phyloP scores from a whole-genome alignment of 2,329 filamentous ascomycete genomes.

The Dactylellina parvicollis region DNA sequence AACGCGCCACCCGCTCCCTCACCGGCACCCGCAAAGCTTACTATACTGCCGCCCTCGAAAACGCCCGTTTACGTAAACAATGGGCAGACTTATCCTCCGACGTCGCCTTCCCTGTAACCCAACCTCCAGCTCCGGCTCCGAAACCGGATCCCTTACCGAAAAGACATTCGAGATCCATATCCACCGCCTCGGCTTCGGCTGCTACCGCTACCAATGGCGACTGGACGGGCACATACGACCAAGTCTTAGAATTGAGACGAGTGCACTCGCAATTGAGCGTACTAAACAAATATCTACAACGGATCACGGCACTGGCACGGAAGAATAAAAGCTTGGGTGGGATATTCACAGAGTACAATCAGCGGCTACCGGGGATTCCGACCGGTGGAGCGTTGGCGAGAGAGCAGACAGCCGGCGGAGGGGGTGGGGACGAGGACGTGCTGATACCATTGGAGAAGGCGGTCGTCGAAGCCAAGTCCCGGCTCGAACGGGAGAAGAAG shows the following conservation, averaged over 20 bases:
- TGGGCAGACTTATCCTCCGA: conserved; percentile 44
- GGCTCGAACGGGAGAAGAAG: conserved; percentile 42
- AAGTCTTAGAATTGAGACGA: conserved; percentile 37
- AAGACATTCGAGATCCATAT: conserved; percentile 16
- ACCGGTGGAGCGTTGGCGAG: conserved; percentile 33
- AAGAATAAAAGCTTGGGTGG: conserved; percentile 8
- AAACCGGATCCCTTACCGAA: neutral
- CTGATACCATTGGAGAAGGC: conserved; percentile 46
- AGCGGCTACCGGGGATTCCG: conserved; percentile 23
- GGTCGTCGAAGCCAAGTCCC: conserved; percentile 59
- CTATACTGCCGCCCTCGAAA: conserved; percentile 46
- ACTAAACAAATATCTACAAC: conserved; percentile 44
- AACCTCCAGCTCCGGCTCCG: neutral
- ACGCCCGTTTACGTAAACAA: conserved; percentile 43
- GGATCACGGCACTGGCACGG: conserved; percentile 36
- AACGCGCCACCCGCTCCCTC: conserved; percentile 45
- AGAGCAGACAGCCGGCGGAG: conserved; percentile 5
- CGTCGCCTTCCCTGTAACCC: conserved; percentile 15
- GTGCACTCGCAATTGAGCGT: conserved; percentile 43
- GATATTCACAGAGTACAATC: conserved; percentile 28
- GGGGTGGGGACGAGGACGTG: conserved; percentile 32
- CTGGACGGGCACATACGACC: conserved; percentile 42
- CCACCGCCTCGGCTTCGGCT: neutral
- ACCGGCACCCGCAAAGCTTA: conserved; percentile 51
- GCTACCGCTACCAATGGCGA: conserved; percentile 6